A percentile compares a stretch with the other conserved stretches of the same genome.
These are phyloP conservation scores for Paratinospora sagittata DNA, from an alignment of 164 flowering plant species.

Conservation along the genomic window DNA sequence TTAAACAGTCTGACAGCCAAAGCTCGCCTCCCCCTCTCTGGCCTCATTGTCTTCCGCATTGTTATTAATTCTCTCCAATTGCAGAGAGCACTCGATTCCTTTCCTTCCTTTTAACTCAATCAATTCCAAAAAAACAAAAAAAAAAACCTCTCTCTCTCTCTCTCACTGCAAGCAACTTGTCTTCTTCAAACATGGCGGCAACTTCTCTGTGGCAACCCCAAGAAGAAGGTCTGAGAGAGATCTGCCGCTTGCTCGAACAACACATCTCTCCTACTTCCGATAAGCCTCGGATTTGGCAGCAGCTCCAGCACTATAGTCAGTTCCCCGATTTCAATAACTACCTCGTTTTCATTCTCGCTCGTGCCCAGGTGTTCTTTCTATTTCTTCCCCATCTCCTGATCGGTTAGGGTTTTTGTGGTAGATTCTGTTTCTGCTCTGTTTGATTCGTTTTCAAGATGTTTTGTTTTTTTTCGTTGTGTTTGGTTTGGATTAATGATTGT, in stretches of 20 bases:
- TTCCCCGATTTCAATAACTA: conserved; percentile 98
- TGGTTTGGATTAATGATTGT: neutral
- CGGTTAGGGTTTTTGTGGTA: neutral
- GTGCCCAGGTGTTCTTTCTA: conserved; percentile 54
- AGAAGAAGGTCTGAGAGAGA: conserved; percentile 82
- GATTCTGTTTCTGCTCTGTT: conserved; percentile 2
- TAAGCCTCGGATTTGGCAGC: conserved; percentile 83
- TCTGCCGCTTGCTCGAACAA: conserved; percentile 79
- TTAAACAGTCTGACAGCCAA: neutral
- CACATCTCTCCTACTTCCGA: conserved; percentile 81
- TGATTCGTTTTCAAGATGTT: neutral
- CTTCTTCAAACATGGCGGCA: conserved; percentile 16
- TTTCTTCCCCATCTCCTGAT: too few species aligned
- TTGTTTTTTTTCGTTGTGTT: neutral
- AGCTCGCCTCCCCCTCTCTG: neutral
- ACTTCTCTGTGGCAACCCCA: conserved; percentile 63
- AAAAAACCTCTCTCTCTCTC: neutral
- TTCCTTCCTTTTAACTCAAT: neutral
- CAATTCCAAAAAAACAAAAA: too few species aligned
- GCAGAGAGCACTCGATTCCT: too few species aligned
- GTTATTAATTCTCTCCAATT: neutral
- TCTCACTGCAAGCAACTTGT: neutral
- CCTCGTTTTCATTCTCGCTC: conserved; percentile 82
- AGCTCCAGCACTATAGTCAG: conserved; percentile 80
- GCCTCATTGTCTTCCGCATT: neutral